These are phyloP conservation scores for Triticum turgidum DNA, from an alignment of 176 grass and related monocot genomes.

Conservation along the genomic window DNA sequence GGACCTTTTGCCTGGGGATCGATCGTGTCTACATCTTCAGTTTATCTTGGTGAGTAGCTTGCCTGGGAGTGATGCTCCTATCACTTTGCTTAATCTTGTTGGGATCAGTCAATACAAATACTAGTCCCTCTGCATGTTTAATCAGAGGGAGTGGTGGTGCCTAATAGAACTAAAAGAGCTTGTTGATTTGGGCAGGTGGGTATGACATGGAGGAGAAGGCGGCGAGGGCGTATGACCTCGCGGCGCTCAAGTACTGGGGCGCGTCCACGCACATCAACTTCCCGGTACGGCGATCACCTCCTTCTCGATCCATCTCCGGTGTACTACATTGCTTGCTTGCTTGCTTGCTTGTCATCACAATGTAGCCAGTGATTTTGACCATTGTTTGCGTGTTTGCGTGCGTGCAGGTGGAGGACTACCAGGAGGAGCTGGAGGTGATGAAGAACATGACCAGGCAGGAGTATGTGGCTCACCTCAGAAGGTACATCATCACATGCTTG, in stretches of 20 bases:
- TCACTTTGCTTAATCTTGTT: background rate
- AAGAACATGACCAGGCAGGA: slow-evolving; percentile 75
- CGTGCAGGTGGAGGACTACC: slow-evolving; percentile 65
- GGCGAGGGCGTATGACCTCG: slow-evolving; percentile 75
- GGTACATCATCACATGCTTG: slow-evolving; percentile 18
- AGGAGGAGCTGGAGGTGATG: slow-evolving; percentile 64
- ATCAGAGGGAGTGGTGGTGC: background rate
- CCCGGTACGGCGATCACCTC: slow-evolving; percentile 33
- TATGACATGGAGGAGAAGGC: slow-evolving; percentile 97
- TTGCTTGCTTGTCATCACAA: background rate
- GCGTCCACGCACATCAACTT: slow-evolving; percentile 64
- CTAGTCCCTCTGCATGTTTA: background rate
- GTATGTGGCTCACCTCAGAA: slow-evolving; percentile 77
- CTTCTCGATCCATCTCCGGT: background rate
- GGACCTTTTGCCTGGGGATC: slow-evolving; percentile 33
- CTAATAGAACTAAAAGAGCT: background rate
- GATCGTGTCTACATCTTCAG: slow-evolving; percentile 42
- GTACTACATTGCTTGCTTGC: background rate
- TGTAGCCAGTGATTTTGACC: background rate
- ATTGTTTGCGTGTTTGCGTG: background rate
- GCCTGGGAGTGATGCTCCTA: too few species aligned
- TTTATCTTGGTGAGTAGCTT: slow-evolving; percentile 86
- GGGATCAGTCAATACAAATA: background rate
- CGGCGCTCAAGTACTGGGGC: slow-evolving; percentile 88
- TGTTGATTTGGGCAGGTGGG: slow-evolving; percentile 56